These are phyloP conservation scores for Knufia fluminis DNA, from an alignment of 2,329 filamentous ascomycete genomes.

Conservation along the genomic window DNA sequence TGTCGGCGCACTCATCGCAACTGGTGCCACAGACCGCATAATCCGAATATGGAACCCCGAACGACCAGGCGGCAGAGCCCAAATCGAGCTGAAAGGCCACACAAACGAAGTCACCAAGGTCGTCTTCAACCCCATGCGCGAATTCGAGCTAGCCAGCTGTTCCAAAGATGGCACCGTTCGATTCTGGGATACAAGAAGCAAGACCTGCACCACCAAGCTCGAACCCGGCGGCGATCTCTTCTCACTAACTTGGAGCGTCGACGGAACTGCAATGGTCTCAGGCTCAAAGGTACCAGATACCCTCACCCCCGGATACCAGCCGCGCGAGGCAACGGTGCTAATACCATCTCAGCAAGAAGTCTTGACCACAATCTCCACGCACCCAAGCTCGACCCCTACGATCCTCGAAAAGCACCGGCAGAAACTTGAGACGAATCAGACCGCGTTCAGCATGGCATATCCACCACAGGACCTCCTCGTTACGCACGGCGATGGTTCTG, in stretches of 20 bases:
- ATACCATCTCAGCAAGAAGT: slow-evolving; percentile 34
- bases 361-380: slow-evolving; percentile 37
- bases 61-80: slow-evolving; percentile 35
- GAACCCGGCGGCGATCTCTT: slow-evolving; percentile 43
- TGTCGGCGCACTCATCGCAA: slow-evolving; percentile 71
- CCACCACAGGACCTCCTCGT: slow-evolving; percentile 37
- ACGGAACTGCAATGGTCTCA: slow-evolving; percentile 38
- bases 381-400: slow-evolving; percentile 31
- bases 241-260: slow-evolving; percentile 40
- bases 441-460: slow-evolving; percentile 38
- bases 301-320: neutral
- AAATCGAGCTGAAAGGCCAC: slow-evolving; percentile 41
- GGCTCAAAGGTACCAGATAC: slow-evolving; percentile 36
- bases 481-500: slow-evolving; percentile 46
- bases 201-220: slow-evolving; percentile 38
- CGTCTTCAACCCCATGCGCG: slow-evolving; percentile 40
- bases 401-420: slow-evolving; percentile 36
- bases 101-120: slow-evolving; percentile 40
- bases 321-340: neutral
- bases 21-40: slow-evolving; percentile 76
- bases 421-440: slow-evolving; percentile 40
- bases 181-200: slow-evolving; percentile 43
- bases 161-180: slow-evolving; percentile 41
- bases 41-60: slow-evolving; percentile 82
- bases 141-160: slow-evolving; percentile 42